phyloP scores from a whole-genome alignment of 371 early-diverging fungal genomes.

The Chytridium lagenaria region DNA sequence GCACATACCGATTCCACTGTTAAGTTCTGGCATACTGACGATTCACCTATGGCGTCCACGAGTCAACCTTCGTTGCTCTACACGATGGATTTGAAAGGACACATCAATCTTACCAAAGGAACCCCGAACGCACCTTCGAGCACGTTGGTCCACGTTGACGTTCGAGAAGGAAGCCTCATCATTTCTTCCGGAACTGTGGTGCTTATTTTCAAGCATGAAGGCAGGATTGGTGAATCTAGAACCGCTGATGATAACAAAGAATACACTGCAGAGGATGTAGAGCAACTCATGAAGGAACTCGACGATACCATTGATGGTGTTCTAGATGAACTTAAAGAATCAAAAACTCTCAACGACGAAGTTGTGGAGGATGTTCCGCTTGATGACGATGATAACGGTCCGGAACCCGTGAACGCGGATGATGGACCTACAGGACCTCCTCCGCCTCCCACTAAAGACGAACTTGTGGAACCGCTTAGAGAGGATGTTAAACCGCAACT shows the following conservation, averaged over 20 bases:
- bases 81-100: background rate
- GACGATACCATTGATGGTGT: conserved; percentile 25
- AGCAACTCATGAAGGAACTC: conserved; percentile 14
- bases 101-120: conserved; percentile 1
- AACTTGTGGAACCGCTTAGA: background rate
- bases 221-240: background rate
- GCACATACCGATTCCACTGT: conserved; percentile 16
- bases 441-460: background rate
- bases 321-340: conserved; percentile 7
- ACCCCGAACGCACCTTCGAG: background rate
- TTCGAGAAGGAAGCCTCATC: background rate
- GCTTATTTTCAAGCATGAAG: conserved; percentile 6
- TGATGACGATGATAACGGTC: no score
- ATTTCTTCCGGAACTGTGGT: conserved; percentile 14
- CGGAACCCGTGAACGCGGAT: background rate
- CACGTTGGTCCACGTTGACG: conserved; percentile 2
- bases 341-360: background rate
- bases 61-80: background rate
- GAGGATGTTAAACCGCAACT: background rate
- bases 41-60: background rate
- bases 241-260: background rate
- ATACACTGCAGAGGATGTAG: conserved; percentile 21
- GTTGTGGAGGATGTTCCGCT: background rate
- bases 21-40: conserved; percentile 3
- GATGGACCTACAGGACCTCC: background rate